Evolutionary conservation across 1,284 basidiomycete genomes (phyloP).

Genomic region (Pulveroboletus sp.): DNA sequence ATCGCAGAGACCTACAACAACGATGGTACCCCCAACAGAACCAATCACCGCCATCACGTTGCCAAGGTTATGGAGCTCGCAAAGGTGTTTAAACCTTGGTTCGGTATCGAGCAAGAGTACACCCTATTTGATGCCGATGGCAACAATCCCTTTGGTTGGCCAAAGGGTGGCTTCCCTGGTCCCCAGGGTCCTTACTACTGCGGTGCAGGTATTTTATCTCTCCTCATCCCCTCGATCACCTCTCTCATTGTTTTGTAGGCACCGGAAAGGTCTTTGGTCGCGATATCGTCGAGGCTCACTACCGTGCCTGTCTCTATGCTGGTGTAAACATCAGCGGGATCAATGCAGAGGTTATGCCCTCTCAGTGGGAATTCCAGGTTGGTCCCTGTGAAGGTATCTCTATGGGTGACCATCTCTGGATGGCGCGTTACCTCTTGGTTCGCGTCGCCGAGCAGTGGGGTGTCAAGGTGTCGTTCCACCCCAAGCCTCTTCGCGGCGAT

Average conservation of each 20-base stretch:
- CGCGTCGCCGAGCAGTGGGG: conserved; percentile 98
- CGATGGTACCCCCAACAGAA: conserved; percentile 97
- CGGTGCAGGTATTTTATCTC: conserved; percentile 77
- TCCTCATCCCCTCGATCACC: conserved; percentile 6
- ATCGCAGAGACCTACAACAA: conserved; percentile 98
- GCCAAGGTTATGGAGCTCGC: conserved; percentile 93
- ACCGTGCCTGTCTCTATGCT: conserved; percentile 94
- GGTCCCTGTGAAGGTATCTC: conserved; percentile 96
- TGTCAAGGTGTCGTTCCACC: conserved; percentile 98
- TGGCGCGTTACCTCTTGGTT: conserved; percentile 90
- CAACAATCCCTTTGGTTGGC: conserved; percentile 90
- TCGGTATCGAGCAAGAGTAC: conserved; percentile 99
- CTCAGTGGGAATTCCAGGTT: conserved; percentile 99
- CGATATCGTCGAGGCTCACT: conserved; percentile 99
- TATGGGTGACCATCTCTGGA: conserved; percentile 99
- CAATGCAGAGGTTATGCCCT: conserved; percentile 99
- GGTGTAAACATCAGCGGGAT: conserved; percentile 99
- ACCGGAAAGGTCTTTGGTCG: conserved; percentile 97
- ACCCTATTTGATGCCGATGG: conserved; percentile 95
- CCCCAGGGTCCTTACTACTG: conserved; percentile 99
- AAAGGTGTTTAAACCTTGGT: conserved; percentile 87
- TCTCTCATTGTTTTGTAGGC: conserved; percentile 42
- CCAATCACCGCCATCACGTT: conserved; percentile 90
- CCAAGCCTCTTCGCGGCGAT: conserved; percentile 95
- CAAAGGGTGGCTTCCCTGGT: conserved; percentile 98